Conservation (phyloP, 768 basidiomycete genomes). For the Paxillus ammoniavirescens region DNA sequence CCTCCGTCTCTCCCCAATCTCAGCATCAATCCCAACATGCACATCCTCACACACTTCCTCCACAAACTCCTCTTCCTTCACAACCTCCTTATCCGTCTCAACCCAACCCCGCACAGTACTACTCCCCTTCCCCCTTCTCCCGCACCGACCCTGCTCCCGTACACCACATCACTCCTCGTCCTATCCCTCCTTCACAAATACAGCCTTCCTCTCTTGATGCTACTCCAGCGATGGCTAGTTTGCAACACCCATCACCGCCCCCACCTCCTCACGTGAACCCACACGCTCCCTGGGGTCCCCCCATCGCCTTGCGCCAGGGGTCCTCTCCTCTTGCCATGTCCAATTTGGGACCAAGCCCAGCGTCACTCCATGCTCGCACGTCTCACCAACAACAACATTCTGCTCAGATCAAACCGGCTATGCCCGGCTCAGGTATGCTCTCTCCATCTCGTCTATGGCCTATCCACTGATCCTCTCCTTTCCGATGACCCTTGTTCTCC, state of each 20-base stretch:
- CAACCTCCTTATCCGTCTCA: slow-evolving; percentile 24
- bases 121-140: slow-evolving; percentile 16
- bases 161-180: slow-evolving; percentile 30
- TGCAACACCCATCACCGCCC: slow-evolving; percentile 31
- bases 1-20: slow-evolving; percentile 32
- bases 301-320: slow-evolving; percentile 26
- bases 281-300: slow-evolving; percentile 32
- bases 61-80: slow-evolving; percentile 15
- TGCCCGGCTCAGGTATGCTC: slow-evolving; percentile 29
- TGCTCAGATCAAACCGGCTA: slow-evolving; percentile 32
- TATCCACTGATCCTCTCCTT: not conserved
- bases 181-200: slow-evolving; percentile 33
- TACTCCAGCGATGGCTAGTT: slow-evolving; percentile 32
- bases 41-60: slow-evolving; percentile 13
- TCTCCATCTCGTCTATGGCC: not conserved
- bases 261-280: slow-evolving; percentile 31
- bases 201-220: slow-evolving; percentile 24
- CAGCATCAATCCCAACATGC: slow-evolving; percentile 31
- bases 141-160: slow-evolving; percentile 19
- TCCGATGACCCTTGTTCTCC: not conserved
- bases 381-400: slow-evolving; percentile 28
- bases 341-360: slow-evolving; percentile 20
- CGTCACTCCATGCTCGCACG: slow-evolving; percentile 25
- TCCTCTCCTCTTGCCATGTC: slow-evolving; percentile 27
- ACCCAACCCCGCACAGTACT: slow-evolving; percentile 15